Conservation (phyloP, 371 early-diverging fungal species). For the Apophysomyces variabilis region DNA sequence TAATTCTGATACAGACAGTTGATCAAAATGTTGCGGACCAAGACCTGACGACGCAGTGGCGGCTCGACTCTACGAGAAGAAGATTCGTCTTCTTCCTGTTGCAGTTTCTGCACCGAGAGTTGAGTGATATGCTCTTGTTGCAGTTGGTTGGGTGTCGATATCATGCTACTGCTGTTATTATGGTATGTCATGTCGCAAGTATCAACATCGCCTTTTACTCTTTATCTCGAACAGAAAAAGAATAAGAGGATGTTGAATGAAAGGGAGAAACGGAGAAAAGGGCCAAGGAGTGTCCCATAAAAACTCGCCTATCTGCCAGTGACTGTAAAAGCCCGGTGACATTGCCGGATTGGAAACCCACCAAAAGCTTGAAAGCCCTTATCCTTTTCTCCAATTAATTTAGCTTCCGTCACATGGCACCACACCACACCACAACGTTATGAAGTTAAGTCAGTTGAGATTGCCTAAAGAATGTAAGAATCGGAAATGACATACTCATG, state of each 20-base stretch:
- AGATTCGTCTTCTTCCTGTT: constrained; percentile 17
- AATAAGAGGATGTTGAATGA: constrained; percentile 3
- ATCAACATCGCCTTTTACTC: constrained; percentile 8
- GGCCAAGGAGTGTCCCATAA: constrained; percentile 11
- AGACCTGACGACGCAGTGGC: constrained; percentile 35
- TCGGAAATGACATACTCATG: too few species aligned
- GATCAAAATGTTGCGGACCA: constrained; percentile 38
- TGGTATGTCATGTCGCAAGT: not conserved
- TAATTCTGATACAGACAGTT: constrained; percentile 21
- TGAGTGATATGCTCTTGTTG: constrained; percentile 30
- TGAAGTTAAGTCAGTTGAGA: too few species aligned
- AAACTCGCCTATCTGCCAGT: constrained; percentile 3
- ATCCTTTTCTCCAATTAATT: not conserved
- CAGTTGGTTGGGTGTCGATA: constrained; percentile 5
- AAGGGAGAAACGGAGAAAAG: constrained; percentile 7
- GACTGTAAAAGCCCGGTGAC: constrained; percentile 12
- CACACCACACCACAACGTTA: not conserved
- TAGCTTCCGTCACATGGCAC: not conserved
- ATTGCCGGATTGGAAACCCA: not conserved
- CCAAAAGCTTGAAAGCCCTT: not conserved
- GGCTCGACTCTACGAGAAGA: constrained; percentile 24
- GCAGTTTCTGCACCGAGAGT: constrained; percentile 41
- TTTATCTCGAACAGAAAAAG: constrained; percentile 1
- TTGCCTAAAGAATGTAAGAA: too few species aligned
- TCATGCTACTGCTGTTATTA: not conserved